These are phyloP conservation scores for Fusarium sp. DNA, from an alignment of 2,329 filamentous ascomycete genomes.

Conservation along the genomic window DNA sequence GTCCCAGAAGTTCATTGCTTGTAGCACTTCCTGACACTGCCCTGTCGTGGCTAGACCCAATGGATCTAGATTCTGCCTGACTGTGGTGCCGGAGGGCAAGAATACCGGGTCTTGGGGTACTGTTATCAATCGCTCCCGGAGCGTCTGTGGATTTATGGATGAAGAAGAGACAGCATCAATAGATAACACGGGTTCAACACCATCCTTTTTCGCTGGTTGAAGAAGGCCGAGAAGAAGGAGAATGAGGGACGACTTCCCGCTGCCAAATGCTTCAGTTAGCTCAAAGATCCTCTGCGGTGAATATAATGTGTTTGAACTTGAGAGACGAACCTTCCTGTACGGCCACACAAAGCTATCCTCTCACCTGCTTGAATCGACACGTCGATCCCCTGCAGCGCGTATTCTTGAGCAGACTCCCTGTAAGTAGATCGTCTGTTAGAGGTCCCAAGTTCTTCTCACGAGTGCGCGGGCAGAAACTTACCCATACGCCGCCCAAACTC, in stretches of 20 bases:
- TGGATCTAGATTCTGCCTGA: background rate
- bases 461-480: background rate
- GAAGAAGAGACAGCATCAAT: background rate
- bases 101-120: background rate
- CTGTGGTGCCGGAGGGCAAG: background rate
- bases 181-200: background rate
- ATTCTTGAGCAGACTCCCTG: background rate
- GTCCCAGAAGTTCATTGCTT: background rate
- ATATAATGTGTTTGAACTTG: fast-evolving
- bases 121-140: background rate
- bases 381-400: background rate
- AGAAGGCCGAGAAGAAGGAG: background rate
- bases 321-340: background rate
- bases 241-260: background rate
- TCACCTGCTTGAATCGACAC: background rate
- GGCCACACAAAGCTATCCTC: background rate
- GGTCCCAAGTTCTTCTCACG: fast-evolving
- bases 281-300: fast-evolving
- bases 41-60: background rate
- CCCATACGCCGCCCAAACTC: background rate
- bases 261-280: background rate
- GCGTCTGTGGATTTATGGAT: background rate
- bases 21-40: background rate
- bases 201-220: background rate
- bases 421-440: fast-evolving